Evolutionary conservation across 2,329 filamentous ascomycete species (phyloP).

Genomic region (Cladosporium sp.): DNA sequence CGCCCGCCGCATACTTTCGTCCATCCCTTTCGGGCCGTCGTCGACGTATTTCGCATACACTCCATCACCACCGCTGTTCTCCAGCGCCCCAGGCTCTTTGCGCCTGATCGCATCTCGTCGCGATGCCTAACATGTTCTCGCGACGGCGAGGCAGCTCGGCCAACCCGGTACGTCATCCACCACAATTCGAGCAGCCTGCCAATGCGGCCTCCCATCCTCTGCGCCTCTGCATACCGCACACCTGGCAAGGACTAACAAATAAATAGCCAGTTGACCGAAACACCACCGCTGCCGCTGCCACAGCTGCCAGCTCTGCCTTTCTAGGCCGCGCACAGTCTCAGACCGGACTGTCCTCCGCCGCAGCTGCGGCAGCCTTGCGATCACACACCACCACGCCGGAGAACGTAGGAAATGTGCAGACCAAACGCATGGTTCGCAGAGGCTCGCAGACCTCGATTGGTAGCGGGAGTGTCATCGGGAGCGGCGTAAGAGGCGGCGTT

Average conservation of each 20-base stretch:
- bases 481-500: conserved; percentile 24
- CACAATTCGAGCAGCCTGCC: background rate
- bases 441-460: conserved; percentile 64
- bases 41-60: background rate
- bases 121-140: conserved; percentile 24
- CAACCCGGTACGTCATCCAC: conserved; percentile 26
- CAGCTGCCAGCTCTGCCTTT: conserved; percentile 70
- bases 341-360: conserved; percentile 69
- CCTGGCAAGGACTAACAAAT: background rate
- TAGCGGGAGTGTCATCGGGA: conserved; percentile 36
- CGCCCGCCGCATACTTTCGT: background rate
- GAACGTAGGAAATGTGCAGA: conserved; percentile 74
- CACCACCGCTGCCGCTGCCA: conserved; percentile 69
- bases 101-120: background rate
- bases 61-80: background rate
- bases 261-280: conserved; percentile 47
- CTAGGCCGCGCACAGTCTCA: conserved; percentile 59
- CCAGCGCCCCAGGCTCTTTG: background rate
- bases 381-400: conserved; percentile 72
- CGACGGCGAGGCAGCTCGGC: conserved; percentile 22
- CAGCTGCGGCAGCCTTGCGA: conserved; percentile 77
- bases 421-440: conserved; percentile 74
- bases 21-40: background rate
- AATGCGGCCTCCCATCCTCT: background rate
- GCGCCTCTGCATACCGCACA: background rate